Evolutionary conservation across 2,329 filamentous ascomycete genomes (phyloP).

Genomic region (Hypoxylon sp.): DNA sequence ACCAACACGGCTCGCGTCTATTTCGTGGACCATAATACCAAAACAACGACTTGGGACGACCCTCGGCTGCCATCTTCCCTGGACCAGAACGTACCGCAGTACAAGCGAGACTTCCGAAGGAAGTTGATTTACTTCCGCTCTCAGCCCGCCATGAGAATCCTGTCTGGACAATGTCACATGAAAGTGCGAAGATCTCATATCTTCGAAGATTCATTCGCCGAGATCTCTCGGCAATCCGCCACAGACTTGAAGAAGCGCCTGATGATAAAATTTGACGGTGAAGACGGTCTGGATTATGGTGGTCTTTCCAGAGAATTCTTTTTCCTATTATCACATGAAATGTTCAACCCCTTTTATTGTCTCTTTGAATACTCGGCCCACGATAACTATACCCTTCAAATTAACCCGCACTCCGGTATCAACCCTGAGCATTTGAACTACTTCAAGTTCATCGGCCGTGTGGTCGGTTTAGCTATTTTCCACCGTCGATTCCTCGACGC

Average conservation of each 20-base stretch:
- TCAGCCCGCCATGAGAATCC: conserved; percentile 92
- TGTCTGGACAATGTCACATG: conserved; percentile 96
- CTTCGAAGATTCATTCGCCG: conserved; percentile 98
- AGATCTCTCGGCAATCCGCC: conserved; percentile 96
- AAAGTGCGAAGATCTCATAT: conserved; percentile 97
- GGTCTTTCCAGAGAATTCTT: conserved; percentile 99
- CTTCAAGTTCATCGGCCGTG: conserved; percentile 99
- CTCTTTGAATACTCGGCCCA: conserved; percentile 99
- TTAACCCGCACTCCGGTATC: conserved; percentile 98
- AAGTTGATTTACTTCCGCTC: conserved; percentile 99
- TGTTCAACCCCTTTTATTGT: conserved; percentile 99
- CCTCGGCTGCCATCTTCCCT: conserved; percentile 92
- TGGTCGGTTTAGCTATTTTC: conserved; percentile 97
- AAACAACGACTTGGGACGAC: conserved; percentile 99
- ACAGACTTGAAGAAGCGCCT: conserved; percentile 96
- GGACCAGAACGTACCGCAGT: conserved; percentile 98
- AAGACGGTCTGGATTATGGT: conserved; percentile 97
- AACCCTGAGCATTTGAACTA: conserved; percentile 99
- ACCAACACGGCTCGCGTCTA: conserved; percentile 98
- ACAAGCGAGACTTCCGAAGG: conserved; percentile 97
- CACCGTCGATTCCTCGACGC: conserved; percentile 96
- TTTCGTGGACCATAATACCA: conserved; percentile 99
- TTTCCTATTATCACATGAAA: conserved; percentile 98
- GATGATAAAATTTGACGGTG: conserved; percentile 99
- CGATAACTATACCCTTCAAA: conserved; percentile 99